A percentile compares a stretch with the other conserved stretches of the same genome.
Evolutionary conservation across 2,329 filamentous ascomycete species (phyloP).

Genomic region (Aureobasidium sp.): DNA sequence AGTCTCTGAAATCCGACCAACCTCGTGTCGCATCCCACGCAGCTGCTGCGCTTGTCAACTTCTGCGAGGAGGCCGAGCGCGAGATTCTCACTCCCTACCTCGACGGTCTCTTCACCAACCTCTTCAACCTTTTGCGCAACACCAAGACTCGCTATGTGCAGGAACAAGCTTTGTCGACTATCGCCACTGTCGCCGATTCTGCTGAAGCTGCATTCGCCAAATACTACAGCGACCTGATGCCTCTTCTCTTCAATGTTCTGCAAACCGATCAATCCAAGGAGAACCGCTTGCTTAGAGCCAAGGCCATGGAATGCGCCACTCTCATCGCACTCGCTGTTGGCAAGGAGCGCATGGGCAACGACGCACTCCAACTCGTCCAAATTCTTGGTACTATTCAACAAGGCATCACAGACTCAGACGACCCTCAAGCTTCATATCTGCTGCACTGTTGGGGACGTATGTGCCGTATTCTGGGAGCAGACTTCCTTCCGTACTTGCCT

Average conservation of each 20-base stretch:
- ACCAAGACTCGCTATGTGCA: conserved; percentile 86
- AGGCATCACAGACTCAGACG: conserved; percentile 80
- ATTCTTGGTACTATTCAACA: conserved; percentile 81
- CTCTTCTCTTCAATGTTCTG: conserved; percentile 81
- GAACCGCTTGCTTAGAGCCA: conserved; percentile 81
- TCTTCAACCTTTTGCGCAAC: conserved; percentile 82
- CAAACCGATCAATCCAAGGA: conserved; percentile 90
- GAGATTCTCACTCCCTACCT: conserved; percentile 86
- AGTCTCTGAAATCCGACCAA: conserved; percentile 82
- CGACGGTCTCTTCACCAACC: conserved; percentile 73
- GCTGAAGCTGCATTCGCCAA: conserved; percentile 90
- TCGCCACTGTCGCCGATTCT: conserved; percentile 97
- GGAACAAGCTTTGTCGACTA: conserved; percentile 94
- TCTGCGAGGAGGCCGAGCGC: conserved; percentile 97
- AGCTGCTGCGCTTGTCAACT: conserved; percentile 95
- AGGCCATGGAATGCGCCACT: conserved; percentile 98
- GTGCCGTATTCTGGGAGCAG: conserved; percentile 84
- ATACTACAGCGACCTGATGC: conserved; percentile 96
- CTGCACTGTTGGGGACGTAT: conserved; percentile 99
- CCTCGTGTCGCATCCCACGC: conserved; percentile 94
- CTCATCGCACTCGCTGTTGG: conserved; percentile 92
- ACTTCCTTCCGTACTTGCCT: conserved; percentile 87
- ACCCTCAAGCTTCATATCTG: conserved; percentile 92
- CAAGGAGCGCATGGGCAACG: conserved; percentile 80
- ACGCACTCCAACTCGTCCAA: conserved; percentile 81